Base-by-base conservation (phyloP, 148 eudicot genomes). In the Rhododendron vialii region DNA sequence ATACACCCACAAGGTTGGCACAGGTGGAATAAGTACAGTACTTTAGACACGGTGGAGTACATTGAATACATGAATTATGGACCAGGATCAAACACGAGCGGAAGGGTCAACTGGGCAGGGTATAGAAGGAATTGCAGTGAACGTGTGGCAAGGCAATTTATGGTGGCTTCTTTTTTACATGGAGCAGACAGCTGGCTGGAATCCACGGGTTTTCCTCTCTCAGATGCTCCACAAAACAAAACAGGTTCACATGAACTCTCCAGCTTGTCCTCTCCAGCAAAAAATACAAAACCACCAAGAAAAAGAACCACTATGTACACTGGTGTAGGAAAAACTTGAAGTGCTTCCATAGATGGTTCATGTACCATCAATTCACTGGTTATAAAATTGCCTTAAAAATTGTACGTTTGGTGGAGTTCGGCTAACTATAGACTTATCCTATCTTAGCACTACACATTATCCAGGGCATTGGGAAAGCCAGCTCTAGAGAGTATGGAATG, bases 1-100 rank as follows among this genome's bases (percentile, higher is more conserved):
- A 90, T 93, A 35, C 88, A 93, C 87, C 93, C 92, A 0, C 90
- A 80, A 83, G 98, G 98, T 5, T 93, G 98, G 96, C 81, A 89
- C n/a, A 41, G 77, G 85, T 93, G 96, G 98, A 85, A 91, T 59
- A 12, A 83, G 80, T 92, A 90, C 73, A 92, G 92, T 83, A 92
- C 71, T 55, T 78, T 91, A 75, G 92, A 93, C n/a, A 95, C 95
- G 0, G 89, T 93, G 2, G 96, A 95, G 80, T 95, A 93, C 78
- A 75, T 92, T 2, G 98, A 93, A 90, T 92, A 85, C 85, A 82
- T 74, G 92, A 95, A 93, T 77, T 91, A 74, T 7, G 98, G 98
- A 36, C 98, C 98, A 5, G 96, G 98, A 1, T 89, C 96, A 24
- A 88, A 89, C 83, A 93, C 94, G 2, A 90, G 87, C 30, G 65